Evolutionary conservation across 345 rosid species (phyloP).

Genomic region (Hevea brasiliensis): DNA sequence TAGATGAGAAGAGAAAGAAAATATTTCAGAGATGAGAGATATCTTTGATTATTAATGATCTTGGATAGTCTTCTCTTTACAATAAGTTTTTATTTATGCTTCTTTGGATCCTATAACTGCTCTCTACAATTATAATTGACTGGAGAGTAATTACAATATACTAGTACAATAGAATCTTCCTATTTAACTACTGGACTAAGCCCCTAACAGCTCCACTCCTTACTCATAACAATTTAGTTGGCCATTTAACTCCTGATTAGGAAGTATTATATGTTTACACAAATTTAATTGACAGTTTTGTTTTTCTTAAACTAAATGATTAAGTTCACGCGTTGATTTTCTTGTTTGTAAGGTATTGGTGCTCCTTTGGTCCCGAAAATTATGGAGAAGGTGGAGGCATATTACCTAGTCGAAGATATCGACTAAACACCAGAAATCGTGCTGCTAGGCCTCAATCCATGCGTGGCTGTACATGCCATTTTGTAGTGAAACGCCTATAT

Average conservation of each 20-base stretch:
- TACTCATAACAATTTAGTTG: constrained; percentile 4
- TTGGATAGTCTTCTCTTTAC: no score
- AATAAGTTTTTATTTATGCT: no score
- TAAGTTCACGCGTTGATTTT: neutral
- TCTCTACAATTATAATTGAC: no score
- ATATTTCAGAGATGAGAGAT: no score
- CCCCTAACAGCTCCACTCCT: no score
- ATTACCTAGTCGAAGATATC: constrained; percentile 82
- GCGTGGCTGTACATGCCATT: constrained; percentile 93
- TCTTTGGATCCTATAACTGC: no score
- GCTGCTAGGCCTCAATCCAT: constrained; percentile 98
- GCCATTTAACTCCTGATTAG: neutral
- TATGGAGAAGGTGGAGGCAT: constrained; percentile 91
- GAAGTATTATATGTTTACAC: neutral
- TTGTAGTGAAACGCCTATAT: constrained; percentile 77
- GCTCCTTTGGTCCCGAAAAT: constrained; percentile 97
- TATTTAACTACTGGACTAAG: no score
- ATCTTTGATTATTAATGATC: no score
- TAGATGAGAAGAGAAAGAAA: no score
- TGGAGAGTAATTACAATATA: no score
- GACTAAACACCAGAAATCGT: constrained; percentile 76
- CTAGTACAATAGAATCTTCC: no score
- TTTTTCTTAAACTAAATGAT: neutral
- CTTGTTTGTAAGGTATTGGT: constrained; percentile 65
- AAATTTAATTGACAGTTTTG: neutral